Percentiles rank a stretch among this genome's conserved stretches.
Conservation (phyloP, 805 yeast genomes). For the Martiniozyma abietophila region DNA sequence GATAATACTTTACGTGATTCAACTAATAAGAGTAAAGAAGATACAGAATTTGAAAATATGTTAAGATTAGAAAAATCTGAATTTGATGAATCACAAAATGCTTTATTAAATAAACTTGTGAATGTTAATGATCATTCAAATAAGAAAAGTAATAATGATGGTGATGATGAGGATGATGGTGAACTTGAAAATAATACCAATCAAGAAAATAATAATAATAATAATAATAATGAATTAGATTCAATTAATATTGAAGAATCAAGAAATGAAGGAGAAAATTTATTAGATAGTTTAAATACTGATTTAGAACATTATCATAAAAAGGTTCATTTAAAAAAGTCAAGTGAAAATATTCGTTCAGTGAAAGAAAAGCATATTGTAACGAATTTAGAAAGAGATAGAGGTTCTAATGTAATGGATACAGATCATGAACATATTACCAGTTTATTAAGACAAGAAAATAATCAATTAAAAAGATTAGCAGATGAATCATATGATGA, state of each 20-base stretch:
- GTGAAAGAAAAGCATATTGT: constrained; percentile 4
- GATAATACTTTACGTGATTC: too few relatives aligned
- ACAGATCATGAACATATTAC: not conserved
- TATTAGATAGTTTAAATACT: constrained; percentile 19
- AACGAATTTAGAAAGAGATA: constrained; percentile 3
- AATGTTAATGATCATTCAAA: not conserved
- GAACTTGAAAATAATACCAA: constrained; percentile 4
- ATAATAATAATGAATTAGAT: too few relatives aligned
- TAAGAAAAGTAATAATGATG: not conserved
- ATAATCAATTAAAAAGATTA: not conserved
- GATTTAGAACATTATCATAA: constrained; percentile 24
- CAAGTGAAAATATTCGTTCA: constrained; percentile 6
- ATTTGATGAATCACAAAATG: too few relatives aligned
- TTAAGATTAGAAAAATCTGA: too few relatives aligned
- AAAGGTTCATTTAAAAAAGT: constrained; percentile 20
- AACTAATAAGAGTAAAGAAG: too few relatives aligned
- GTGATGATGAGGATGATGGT: constrained; percentile 2
- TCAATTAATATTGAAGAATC: too few relatives aligned
- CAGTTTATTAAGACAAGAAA: not conserved
- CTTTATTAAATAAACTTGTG: too few relatives aligned
- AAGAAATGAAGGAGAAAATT: constrained; percentile 7
- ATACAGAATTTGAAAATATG: too few relatives aligned
- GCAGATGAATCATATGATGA: constrained; percentile 3
- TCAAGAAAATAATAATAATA: not conserved
- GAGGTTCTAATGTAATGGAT: not conserved